phyloP scores from a whole-genome alignment of 352 stramenopile species.

The Pseudoperonospora humuli region DNA sequence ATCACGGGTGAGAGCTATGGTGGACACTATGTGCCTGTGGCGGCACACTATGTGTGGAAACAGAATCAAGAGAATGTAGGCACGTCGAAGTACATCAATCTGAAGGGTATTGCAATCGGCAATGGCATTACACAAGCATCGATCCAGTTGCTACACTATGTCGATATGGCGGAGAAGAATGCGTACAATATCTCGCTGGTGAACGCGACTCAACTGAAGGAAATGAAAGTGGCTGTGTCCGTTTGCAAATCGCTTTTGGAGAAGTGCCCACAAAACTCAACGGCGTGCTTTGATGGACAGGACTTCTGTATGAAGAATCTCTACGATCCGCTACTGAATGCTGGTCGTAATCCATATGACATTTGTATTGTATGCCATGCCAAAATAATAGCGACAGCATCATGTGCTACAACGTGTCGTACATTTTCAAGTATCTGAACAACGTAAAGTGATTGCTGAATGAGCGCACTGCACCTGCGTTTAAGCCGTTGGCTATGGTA shows the following conservation, averaged over 20 bases:
- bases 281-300: conserved; percentile 16
- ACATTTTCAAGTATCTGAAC: no score
- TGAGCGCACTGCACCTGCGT: conserved; percentile 29
- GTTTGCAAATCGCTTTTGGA: conserved; percentile 19
- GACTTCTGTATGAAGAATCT: conserved; percentile 32
- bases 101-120: conserved; percentile 1
- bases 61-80: background rate
- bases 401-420: no score
- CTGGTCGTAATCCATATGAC: conserved; percentile 47
- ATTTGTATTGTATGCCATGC: conserved; percentile 36
- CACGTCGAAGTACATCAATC: conserved; percentile 2
- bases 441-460: conserved; percentile 49
- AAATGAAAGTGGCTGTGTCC: conserved; percentile 15
- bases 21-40: conserved; percentile 1
- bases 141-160: background rate
- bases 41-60: conserved; percentile 6
- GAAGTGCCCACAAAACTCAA: conserved; percentile 13
- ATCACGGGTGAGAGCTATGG: conserved; percentile 62
- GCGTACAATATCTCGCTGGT: conserved; percentile 40
- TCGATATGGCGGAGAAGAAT: conserved; percentile 41
- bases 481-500: conserved; percentile 7
- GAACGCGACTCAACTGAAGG: conserved; percentile 11
- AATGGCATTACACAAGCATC: background rate
- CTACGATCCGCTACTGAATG: conserved; percentile 24
- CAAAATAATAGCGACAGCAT: no score